These are phyloP conservation scores for Fusarium oxysporum DNA, from an alignment of 2,329 filamentous ascomycete genomes.

Conservation along the genomic window DNA sequence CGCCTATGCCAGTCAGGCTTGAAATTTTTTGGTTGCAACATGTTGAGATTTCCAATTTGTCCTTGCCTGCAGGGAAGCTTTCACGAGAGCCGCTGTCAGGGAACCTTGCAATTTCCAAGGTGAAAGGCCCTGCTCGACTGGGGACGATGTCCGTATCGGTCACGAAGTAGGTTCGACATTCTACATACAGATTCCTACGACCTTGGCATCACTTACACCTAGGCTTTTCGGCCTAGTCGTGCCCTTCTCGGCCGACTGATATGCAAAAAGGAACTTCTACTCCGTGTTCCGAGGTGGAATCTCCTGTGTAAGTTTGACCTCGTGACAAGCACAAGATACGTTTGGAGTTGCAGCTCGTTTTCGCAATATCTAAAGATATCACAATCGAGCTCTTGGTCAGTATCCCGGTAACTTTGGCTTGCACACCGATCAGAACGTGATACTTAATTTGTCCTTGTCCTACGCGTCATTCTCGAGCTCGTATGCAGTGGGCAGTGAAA, in stretches of 20 bases:
- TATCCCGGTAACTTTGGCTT: not conserved
- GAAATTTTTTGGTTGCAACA: slow-evolving; percentile 16
- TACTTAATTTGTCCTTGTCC: slow-evolving; percentile 18
- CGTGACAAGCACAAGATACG: slow-evolving; percentile 20
- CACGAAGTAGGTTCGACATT: slow-evolving; percentile 19
- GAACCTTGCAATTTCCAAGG: slow-evolving; percentile 25
- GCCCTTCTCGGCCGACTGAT: slow-evolving; percentile 41
- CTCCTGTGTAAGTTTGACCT: slow-evolving; percentile 15
- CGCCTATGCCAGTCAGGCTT: slow-evolving; percentile 7
- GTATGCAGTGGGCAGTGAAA: slow-evolving; percentile 39
- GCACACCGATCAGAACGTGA: slow-evolving; percentile 23
- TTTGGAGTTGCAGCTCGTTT: slow-evolving; percentile 6
- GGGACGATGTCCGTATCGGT: slow-evolving; percentile 29
- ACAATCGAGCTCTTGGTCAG: slow-evolving; percentile 6
- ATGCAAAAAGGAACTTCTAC: slow-evolving; percentile 28
- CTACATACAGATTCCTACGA: slow-evolving; percentile 22
- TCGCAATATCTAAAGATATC: slow-evolving; percentile 13
- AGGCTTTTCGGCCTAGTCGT: slow-evolving; percentile 37
- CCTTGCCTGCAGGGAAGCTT: slow-evolving; percentile 26
- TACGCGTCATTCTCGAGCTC: slow-evolving; percentile 27
- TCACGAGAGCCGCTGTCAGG: slow-evolving; percentile 11
- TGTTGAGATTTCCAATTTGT: slow-evolving; percentile 10
- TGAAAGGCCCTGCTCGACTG: slow-evolving; percentile 35
- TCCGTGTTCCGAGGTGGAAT: slow-evolving; percentile 27
- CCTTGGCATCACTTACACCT: slow-evolving; percentile 36